Evolutionary conservation across 1,284 basidiomycete genomes (phyloP).

Genomic region (Quambalaria eucalypti): DNA sequence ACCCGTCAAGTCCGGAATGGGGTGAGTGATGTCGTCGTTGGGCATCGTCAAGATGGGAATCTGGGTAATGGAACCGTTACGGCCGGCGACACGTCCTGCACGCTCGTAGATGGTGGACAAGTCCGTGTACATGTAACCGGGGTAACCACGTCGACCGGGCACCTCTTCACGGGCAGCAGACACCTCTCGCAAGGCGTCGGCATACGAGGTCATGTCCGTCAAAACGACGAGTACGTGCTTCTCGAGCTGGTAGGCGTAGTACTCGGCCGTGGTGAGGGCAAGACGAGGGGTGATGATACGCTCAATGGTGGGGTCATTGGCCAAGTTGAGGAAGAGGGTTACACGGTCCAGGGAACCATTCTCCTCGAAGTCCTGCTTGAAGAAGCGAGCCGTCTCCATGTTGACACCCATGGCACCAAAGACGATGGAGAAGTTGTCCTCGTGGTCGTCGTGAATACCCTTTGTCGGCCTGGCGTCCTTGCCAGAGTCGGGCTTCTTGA

Average conservation of each 20-base stretch:
- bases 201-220: constrained; percentile 98
- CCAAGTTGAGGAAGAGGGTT: constrained; percentile 96
- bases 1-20: constrained; percentile 95
- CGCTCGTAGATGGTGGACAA: constrained; percentile 92
- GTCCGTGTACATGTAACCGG: constrained; percentile 70
- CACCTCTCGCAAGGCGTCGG: constrained; percentile 85
- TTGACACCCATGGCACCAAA: constrained; percentile 99
- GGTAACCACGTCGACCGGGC: constrained; percentile 97
- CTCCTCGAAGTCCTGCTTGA: constrained; percentile 99
- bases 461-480: constrained; percentile 64
- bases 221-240: constrained; percentile 98
- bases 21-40: constrained; percentile 98
- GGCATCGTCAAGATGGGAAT: constrained; percentile 99
- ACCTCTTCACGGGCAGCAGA: constrained; percentile 99
- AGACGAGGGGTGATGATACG: constrained; percentile 98
- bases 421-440: constrained; percentile 99
- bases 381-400: constrained; percentile 99
- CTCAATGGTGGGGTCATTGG: constrained; percentile 99
- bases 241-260: constrained; percentile 98
- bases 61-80: constrained; percentile 98
- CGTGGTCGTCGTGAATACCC: constrained; percentile 95
- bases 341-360: constrained; percentile 96
- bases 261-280: constrained; percentile 95
- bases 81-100: constrained; percentile 91
- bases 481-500: constrained; percentile 55